Evolutionary conservation across 1,284 basidiomycete genomes (phyloP), one percentile per base, ranked within the genome.

Genomic region (Jaminaea rosea): DNA sequence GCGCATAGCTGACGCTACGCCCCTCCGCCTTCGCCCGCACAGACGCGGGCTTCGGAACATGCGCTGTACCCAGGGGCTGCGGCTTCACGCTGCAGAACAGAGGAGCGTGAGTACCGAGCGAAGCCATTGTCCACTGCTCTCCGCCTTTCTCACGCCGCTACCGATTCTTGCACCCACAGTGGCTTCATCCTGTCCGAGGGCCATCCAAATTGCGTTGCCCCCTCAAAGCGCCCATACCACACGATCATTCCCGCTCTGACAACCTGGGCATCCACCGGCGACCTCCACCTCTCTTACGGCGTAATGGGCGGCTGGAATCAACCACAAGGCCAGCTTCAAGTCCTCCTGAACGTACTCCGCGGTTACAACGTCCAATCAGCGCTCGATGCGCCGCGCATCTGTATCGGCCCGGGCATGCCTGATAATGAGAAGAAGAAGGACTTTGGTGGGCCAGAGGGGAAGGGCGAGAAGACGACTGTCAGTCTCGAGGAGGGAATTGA

Each of bases 221-320:
- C 61, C 2, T 82, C 85, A 6, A 94, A 94, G 77, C 80, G 89
- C 15, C 90, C 91, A 1, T 94, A 92, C 74, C 91, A 96, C 71
- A 96, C 91, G 5, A 96, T 94, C 67, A 92, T 93, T 58, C 92
- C 93, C 5, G 88, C 87, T 1, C 82, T 96, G 78, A 92, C 84
- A 0, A 86, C 86, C 2, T 80, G 82, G 53, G 27, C 10, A 7
- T 10, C 11, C 46, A 83, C 82, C 4, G 81, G 85, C 53, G 89
- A 94, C 42, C 78, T 96, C 1, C 88, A 91, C 78, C 76, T 96
- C 65, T 83, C 82, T 52, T 93, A 86, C 62, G 90, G 91, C 46
- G 89, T 93, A 15, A 93, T 93, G 90, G 89, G 70, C 51, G 88
- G 88, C 2, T 92, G 85, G 76, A 96, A 93, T 88, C 92, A 94